Base-by-base conservation (phyloP, 2,329 filamentous ascomycete species). In the Orbilia brochopaga region DNA sequence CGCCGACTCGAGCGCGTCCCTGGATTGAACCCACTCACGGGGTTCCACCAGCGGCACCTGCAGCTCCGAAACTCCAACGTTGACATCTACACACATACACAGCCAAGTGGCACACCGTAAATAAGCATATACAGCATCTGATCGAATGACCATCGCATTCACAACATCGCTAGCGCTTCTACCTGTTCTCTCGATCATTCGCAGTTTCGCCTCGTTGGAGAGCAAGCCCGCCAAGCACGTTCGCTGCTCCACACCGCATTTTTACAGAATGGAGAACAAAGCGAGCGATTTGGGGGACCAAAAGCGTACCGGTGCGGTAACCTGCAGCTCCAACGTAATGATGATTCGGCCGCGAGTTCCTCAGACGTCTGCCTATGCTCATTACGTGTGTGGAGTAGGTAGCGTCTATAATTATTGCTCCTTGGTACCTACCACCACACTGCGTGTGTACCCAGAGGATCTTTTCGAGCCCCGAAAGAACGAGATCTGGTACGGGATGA, bases 141-240 rank as follows among this genome's bases (percentile, higher is more conserved):
- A n/a, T n/a, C n/a, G n/a, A n/a, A n/a, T n/a, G n/a, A n/a, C n/a
- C n/a, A n/a, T n/a, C n/a, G n/a, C n/a, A n/a, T n/a, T n/a, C n/a
- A n/a, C n/a, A n/a, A n/a, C n/a, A n/a, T n/a, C 60, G 4, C 61
- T 72, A 65, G 67, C 67, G 67, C 60, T 72, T 72, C 67, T 72
- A 65, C 67, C 67, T 72, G 60, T 61, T 52, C 19, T 23, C 44
- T 23, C 37, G 37, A 53, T 23, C 30, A 19, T 24, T 27, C 10
- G 32, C 13, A n/a, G 30, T 24, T 59, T 57, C 55, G 60, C 67
- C 67, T 72, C 60, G 50, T 54, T 27, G 8, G 46, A 21, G 44
- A 48, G 44, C 44, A 48, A 48, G 21, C 44, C 19, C 44, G 19
- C 44, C 15, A 48, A 23, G 17, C 44, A 19, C 6, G 40, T 15